phyloP scores from a whole-genome alignment of 2,329 filamentous ascomycete species.

The Conoideocrella luteorostrata region DNA sequence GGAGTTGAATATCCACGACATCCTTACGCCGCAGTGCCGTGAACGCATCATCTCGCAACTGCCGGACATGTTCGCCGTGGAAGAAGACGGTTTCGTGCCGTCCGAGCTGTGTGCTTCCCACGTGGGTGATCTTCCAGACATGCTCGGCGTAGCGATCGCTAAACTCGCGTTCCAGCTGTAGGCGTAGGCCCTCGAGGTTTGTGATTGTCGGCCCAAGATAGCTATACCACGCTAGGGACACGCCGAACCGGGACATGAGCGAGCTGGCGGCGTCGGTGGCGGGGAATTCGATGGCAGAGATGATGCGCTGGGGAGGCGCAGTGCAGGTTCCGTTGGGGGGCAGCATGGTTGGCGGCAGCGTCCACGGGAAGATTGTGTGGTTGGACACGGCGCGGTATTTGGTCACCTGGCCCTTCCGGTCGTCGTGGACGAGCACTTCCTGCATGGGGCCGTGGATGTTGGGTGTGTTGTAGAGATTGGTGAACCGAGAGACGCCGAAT shows the following conservation, averaged over 20 bases:
- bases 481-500: conserved; percentile 83
- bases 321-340: conserved; percentile 73
- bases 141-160: conserved; percentile 32
- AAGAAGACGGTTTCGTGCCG: conserved; percentile 84
- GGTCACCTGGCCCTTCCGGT: conserved; percentile 30
- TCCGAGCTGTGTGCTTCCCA: conserved; percentile 75
- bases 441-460: conserved; percentile 47
- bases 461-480: conserved; percentile 72
- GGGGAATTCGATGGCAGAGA: conserved; percentile 62
- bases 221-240: conserved; percentile 27
- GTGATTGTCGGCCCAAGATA: conserved; percentile 40
- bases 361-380: conserved; percentile 89
- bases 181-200: conserved; percentile 48
- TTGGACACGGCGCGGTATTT: conserved; percentile 56
- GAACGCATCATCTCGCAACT: conserved; percentile 78
- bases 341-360: conserved; percentile 68
- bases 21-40: conserved; percentile 67
- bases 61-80: conserved; percentile 66
- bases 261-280: conserved; percentile 32
- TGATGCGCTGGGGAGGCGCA: conserved; percentile 61
- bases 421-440: conserved; percentile 36
- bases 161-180: conserved; percentile 63
- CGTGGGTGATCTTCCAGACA: conserved; percentile 67
- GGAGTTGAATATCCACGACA: conserved; percentile 67
- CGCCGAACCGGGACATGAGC: conserved; percentile 25